phyloP scores from a whole-genome alignment of 2,329 filamentous ascomycete genomes.

The Hypoxylon sp. region DNA sequence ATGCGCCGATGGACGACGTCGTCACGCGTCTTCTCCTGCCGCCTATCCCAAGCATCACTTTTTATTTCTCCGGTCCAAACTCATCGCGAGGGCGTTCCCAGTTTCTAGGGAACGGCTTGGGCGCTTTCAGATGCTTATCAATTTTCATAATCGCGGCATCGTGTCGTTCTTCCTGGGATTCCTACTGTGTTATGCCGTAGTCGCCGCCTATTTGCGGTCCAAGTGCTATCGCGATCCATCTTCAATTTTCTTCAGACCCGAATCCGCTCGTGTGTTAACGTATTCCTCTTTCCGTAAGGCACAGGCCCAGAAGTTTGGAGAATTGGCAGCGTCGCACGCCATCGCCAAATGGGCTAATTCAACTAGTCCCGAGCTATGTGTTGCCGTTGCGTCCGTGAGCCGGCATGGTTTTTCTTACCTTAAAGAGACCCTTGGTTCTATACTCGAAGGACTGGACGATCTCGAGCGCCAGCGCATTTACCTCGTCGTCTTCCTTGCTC shows the following conservation, averaged over 20 bases:
- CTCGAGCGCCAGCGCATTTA: conserved; percentile 43
- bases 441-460: conserved; percentile 45
- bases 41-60: neutral
- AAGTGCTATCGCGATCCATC: conserved; percentile 49
- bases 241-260: conserved; percentile 48
- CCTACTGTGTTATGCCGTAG: conserved; percentile 43
- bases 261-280: conserved; percentile 45
- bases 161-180: conserved; percentile 46
- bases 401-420: conserved; percentile 48
- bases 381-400: conserved; percentile 46
- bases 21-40: neutral
- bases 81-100: neutral
- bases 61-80: neutral
- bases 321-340: conserved; percentile 41
- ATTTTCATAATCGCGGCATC: conserved; percentile 38
- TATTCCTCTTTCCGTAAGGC: conserved; percentile 48
- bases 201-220: conserved; percentile 43
- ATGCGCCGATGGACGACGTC: neutral
- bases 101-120: conserved; percentile 1
- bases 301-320: conserved; percentile 44
- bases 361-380: conserved; percentile 42
- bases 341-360: conserved; percentile 42
- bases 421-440: conserved; percentile 46
- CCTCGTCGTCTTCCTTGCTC: conserved; percentile 48
- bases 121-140: conserved; percentile 35